Percentiles rank a stretch among this genome's conserved stretches.
These are phyloP conservation scores for Diaporthe sp. DNA, from an alignment of 2,329 filamentous ascomycete species.

Conservation along the genomic window DNA sequence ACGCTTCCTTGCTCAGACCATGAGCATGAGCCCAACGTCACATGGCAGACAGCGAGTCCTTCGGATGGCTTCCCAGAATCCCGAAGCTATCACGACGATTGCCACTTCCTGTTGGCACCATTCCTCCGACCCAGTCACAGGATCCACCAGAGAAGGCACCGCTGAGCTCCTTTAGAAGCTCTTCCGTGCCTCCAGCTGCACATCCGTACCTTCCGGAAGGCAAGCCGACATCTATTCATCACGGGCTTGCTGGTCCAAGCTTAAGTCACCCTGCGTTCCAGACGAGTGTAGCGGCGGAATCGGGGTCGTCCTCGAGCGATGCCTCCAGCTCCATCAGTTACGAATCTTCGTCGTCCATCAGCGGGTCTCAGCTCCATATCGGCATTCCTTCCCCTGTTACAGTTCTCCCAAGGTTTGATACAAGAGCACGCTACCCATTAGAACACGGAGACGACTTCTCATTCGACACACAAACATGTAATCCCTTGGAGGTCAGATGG, in stretches of 20 bases:
- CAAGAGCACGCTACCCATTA: not conserved
- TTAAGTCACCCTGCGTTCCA: not conserved
- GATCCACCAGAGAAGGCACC: not conserved
- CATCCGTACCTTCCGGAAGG: not conserved
- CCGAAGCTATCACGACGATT: not conserved
- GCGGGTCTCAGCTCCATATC: slow-evolving; percentile 18
- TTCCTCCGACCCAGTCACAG: not conserved
- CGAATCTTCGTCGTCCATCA: not conserved
- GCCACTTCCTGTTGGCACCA: not conserved
- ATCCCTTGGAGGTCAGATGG: slow-evolving; percentile 22
- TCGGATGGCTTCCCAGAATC: not conserved
- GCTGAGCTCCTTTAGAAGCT: slow-evolving; percentile 8
- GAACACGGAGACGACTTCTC: not conserved
- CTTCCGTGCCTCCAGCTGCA: not conserved
- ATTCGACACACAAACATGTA: not conserved
- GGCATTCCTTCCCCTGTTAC: not conserved
- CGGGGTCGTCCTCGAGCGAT: not conserved
- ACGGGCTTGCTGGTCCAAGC: slow-evolving; percentile 17
- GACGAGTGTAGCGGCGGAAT: not conserved
- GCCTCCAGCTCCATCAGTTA: slow-evolving; percentile 17
- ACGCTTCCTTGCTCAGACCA: not conserved
- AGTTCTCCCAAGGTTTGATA: not conserved
- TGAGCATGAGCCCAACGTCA: slow-evolving; percentile 29
- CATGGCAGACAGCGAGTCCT: slow-evolving; percentile 26
- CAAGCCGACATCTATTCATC: not conserved